A percentile compares a stretch with the other conserved stretches of the same genome.
phyloP scores from a whole-genome alignment of 305 asterid genomes.

The Withania somnifera region DNA sequence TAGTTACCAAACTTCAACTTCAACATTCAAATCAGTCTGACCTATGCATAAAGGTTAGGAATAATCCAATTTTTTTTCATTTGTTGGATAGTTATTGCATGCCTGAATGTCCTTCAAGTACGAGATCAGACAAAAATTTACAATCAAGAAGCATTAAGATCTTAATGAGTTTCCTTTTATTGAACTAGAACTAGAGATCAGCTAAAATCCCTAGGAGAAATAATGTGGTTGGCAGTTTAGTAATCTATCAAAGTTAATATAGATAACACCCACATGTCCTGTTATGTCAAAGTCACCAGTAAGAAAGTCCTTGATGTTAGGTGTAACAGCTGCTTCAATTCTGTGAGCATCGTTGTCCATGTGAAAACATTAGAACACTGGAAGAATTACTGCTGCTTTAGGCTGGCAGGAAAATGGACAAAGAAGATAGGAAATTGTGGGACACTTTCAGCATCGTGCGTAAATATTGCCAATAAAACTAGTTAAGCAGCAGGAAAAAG shows the following conservation, averaged over 20 bases:
- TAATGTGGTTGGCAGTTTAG: not conserved
- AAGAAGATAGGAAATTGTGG: too few species aligned
- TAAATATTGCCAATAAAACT: too few species aligned
- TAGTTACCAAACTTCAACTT: not conserved
- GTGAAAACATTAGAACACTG: too few species aligned
- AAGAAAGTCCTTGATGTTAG: constrained; percentile 62
- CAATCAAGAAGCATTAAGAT: not conserved
- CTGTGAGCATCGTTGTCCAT: constrained; percentile 66
- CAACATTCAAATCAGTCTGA: not conserved
- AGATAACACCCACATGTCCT: constrained; percentile 34
- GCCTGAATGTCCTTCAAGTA: not conserved
- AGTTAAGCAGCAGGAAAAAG: too few species aligned
- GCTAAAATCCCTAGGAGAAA: not conserved
- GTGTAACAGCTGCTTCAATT: constrained; percentile 59
- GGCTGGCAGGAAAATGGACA: too few species aligned
- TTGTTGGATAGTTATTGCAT: not conserved
- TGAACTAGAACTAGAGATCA: not conserved
- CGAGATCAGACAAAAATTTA: not conserved
- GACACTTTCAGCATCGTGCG: too few species aligned
- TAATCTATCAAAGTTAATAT: too few species aligned
- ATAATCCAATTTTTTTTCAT: too few species aligned
- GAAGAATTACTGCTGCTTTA: too few species aligned
- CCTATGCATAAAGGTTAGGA: not conserved
- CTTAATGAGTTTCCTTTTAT: not conserved
- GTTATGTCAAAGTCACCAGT: constrained; percentile 16